Evolutionary conservation across 2,329 filamentous ascomycete species (phyloP).

Genomic region (Zymoseptoria crescenta): DNA sequence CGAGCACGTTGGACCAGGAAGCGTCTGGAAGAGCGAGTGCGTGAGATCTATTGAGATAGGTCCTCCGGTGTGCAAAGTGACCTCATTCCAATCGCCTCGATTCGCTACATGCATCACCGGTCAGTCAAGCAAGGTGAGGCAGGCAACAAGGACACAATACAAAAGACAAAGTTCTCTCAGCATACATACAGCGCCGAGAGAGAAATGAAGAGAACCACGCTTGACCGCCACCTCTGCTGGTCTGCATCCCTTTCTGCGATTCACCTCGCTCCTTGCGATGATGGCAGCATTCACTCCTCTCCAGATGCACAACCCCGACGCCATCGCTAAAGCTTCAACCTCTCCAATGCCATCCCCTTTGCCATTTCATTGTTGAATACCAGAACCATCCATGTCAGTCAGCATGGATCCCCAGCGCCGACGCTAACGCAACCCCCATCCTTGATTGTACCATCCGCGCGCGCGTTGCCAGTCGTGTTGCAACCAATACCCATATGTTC

Average conservation of each 20-base stretch:
- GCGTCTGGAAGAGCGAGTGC: background rate
- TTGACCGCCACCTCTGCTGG: background rate
- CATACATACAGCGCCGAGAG: background rate
- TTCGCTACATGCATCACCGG: background rate
- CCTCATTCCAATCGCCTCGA: too few relatives aligned
- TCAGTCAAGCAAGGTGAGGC: background rate
- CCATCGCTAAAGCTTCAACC: background rate
- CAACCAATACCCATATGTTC: conserved; percentile 23
- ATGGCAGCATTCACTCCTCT: background rate
- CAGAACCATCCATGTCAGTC: conserved; percentile 9
- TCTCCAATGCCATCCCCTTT: background rate
- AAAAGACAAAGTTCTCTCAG: background rate
- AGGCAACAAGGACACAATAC: background rate
- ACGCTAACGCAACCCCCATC: conserved; percentile 15
- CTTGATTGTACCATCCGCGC: background rate
- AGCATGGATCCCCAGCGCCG: conserved; percentile 17
- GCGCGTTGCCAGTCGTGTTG: conserved; percentile 1
- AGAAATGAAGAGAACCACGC: background rate
- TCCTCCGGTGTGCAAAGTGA: too few relatives aligned
- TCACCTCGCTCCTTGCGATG: background rate
- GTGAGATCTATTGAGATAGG: too few relatives aligned
- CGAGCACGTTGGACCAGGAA: background rate
- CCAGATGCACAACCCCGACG: conserved; percentile 1
- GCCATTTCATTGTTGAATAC: conserved; percentile 1
- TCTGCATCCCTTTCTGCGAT: background rate